phyloP scores from a whole-genome alignment of 331 rosid species.

The Saraca asoca region DNA sequence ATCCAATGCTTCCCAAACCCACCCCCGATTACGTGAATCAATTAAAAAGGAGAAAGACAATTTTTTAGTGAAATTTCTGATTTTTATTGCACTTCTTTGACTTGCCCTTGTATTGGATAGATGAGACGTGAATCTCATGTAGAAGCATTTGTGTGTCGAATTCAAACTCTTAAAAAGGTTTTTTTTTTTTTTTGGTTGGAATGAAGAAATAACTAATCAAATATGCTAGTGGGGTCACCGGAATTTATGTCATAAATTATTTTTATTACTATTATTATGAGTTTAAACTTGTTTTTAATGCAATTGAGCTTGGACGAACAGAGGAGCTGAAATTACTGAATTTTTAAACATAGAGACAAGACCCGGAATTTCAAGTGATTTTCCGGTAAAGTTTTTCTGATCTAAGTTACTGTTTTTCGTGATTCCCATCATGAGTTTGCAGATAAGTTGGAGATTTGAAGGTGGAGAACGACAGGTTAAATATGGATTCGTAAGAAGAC shows the following conservation, averaged over 20 bases:
- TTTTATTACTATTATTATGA: neutral
- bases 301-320: neutral
- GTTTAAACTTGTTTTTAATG: neutral
- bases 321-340: neutral
- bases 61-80: neutral
- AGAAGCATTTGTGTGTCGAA: neutral
- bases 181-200: neutral
- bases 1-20: slow-evolving; percentile 30
- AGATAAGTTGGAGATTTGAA: neutral
- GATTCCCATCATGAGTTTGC: neutral
- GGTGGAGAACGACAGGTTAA: neutral
- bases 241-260: slow-evolving; percentile 15
- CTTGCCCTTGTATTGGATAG: neutral
- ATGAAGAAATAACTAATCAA: neutral
- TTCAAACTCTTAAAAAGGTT: neutral
- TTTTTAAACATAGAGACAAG: neutral
- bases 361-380: neutral
- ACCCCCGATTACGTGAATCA: too few relatives aligned
- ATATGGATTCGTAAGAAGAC: slow-evolving; percentile 7
- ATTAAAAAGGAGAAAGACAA: slow-evolving; percentile 6
- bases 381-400: neutral
- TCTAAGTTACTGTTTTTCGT: neutral
- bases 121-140: too few relatives aligned
- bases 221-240: slow-evolving; percentile 25
- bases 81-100: slow-evolving; percentile 22